Evolutionary conservation across 306 rosid species (phyloP).

Genomic region (Rubus idaeus): DNA sequence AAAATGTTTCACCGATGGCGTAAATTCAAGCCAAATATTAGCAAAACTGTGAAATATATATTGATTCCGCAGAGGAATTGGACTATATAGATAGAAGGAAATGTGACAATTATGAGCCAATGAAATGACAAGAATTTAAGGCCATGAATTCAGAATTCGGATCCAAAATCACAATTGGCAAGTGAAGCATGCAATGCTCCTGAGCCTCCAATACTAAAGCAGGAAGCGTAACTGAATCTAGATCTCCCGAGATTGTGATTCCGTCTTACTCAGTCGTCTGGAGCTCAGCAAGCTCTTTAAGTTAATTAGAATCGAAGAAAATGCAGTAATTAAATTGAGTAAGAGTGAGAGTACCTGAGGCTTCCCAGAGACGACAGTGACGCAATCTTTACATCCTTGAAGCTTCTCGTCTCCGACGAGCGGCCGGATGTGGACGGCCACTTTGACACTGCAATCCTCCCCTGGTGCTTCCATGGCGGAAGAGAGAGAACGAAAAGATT

Average conservation of each 20-base stretch:
- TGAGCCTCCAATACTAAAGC: too few relatives aligned
- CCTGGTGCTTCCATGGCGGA: slow-evolving; percentile 70
- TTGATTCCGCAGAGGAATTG: slow-evolving; percentile 7
- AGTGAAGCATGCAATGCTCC: slow-evolving; percentile 4
- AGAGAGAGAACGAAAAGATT: slow-evolving; percentile 12
- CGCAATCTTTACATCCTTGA: slow-evolving; percentile 98
- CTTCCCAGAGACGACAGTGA: slow-evolving; percentile 79
- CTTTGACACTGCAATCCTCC: slow-evolving; percentile 92
- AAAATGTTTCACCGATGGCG: background rate
- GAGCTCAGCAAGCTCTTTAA: background rate
- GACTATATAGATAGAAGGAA: slow-evolving; percentile 2
- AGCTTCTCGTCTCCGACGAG: slow-evolving; percentile 86
- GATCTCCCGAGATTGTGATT: slow-evolving; percentile 33
- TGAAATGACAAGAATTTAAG: slow-evolving; percentile 27
- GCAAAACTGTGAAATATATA: background rate
- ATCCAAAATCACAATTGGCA: slow-evolving; percentile 27
- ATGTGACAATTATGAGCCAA: slow-evolving; percentile 22
- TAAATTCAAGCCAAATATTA: slow-evolving; percentile 5
- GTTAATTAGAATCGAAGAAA: background rate
- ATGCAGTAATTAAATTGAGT: background rate
- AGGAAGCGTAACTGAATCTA: slow-evolving; percentile 35
- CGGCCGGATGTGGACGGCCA: slow-evolving; percentile 94
- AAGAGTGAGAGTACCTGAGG: slow-evolving; percentile 71
- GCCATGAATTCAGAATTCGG: slow-evolving; percentile 18
- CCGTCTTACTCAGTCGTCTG: background rate